A percentile compares a stretch with the other conserved stretches of the same genome.
Evolutionary conservation across 1,284 basidiomycete species (phyloP).

Genomic region (Malassezia restricta): DNA sequence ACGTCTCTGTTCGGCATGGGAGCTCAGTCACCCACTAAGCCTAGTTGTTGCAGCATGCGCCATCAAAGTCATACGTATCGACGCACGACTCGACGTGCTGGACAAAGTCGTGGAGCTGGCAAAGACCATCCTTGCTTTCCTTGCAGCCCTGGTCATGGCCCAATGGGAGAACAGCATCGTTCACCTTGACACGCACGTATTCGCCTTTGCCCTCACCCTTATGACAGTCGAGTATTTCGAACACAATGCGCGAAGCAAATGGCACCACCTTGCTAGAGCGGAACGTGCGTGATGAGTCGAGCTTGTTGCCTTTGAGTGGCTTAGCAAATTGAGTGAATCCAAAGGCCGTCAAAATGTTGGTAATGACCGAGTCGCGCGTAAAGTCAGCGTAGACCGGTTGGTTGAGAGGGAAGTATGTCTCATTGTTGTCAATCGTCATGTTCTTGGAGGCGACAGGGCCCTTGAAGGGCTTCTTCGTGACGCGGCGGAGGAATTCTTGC

Average conservation of each 20-base stretch:
- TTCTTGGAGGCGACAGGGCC: slow-evolving; percentile 30
- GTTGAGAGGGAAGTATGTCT: slow-evolving; percentile 33
- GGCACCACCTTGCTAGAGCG: slow-evolving; percentile 26
- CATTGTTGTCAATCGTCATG: slow-evolving; percentile 24
- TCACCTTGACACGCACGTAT: slow-evolving; percentile 68
- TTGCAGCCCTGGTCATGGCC: slow-evolving; percentile 59
- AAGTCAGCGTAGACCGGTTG: slow-evolving; percentile 40
- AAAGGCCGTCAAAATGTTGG: slow-evolving; percentile 33
- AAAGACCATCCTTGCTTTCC: slow-evolving; percentile 61
- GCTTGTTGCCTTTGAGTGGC: slow-evolving; percentile 18
- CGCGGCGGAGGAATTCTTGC: slow-evolving; percentile 36
- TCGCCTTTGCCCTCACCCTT: slow-evolving; percentile 40
- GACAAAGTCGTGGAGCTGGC: slow-evolving; percentile 64
- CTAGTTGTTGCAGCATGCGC: too few relatives aligned
- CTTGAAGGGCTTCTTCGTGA: slow-evolving; percentile 23
- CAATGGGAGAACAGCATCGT: slow-evolving; percentile 55
- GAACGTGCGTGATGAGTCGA: slow-evolving; percentile 24
- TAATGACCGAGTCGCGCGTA: slow-evolving; percentile 33
- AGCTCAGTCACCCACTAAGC: too few relatives aligned
- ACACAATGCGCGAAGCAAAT: slow-evolving; percentile 26
- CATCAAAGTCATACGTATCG: too few relatives aligned
- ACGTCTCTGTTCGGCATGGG: too few relatives aligned
- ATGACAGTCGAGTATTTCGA: slow-evolving; percentile 28
- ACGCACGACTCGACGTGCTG: slow-evolving; percentile 26
- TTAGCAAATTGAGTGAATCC: slow-evolving; percentile 35